Percentiles rank a stretch among this genome's conserved stretches.
These are phyloP conservation scores for Anisodus acutangulus DNA, from an alignment of 257 asterid genomes.

Conservation along the genomic window DNA sequence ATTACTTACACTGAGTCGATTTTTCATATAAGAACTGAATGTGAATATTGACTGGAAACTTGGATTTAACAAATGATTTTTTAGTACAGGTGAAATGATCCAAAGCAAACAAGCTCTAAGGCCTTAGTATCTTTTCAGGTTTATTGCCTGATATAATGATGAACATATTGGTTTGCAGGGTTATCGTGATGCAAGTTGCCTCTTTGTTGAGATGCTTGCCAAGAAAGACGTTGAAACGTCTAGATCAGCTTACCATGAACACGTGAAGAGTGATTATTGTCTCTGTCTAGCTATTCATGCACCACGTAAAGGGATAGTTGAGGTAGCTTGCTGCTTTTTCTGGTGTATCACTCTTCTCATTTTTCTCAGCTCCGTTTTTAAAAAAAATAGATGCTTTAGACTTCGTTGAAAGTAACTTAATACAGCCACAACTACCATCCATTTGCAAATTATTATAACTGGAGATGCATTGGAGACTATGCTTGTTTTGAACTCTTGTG, in stretches of 20 bases:
- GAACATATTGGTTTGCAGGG: slow-evolving; percentile 60
- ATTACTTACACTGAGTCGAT: slow-evolving; percentile 4
- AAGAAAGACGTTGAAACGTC: slow-evolving; percentile 52
- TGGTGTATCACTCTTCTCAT: no score
- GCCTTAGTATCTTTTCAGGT: background rate
- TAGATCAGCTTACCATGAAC: slow-evolving; percentile 44
- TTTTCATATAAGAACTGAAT: background rate
- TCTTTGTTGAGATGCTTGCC: slow-evolving; percentile 92
- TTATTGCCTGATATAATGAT: background rate
- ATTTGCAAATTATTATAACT: no score
- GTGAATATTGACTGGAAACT: background rate
- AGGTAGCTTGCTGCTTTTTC: slow-evolving; percentile 52
- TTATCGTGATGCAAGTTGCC: slow-evolving; percentile 96
- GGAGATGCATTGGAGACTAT: background rate
- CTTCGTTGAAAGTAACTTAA: background rate
- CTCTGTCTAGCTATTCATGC: slow-evolving; percentile 97
- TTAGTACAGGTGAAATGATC: background rate
- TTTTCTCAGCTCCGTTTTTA: background rate
- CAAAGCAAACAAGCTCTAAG: background rate
- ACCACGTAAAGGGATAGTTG: slow-evolving; percentile 92
- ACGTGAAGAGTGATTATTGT: slow-evolving; percentile 76
- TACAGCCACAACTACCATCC: background rate
- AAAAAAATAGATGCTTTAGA: background rate
- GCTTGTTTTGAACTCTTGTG: slow-evolving; percentile 21
- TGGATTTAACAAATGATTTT: background rate